Evolutionary conservation across 495 filamentous ascomycete genomes (phyloP).

Genomic region (Aspergillus wentii): DNA sequence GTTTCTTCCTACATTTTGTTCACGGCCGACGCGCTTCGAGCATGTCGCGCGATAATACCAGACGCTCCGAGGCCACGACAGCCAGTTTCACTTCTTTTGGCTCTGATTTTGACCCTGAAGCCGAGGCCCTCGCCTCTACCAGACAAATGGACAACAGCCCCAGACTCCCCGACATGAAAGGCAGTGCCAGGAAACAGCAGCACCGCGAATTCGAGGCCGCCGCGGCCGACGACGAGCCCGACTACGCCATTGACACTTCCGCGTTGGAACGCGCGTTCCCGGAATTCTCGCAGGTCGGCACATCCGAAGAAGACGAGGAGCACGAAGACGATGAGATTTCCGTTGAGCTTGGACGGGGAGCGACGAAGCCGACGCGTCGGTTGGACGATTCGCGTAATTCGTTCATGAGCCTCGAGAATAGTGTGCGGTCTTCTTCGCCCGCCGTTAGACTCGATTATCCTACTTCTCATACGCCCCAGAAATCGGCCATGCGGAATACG

Average conservation of each 20-base stretch:
- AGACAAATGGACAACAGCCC: slow-evolving; percentile 37
- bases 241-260: slow-evolving; percentile 57
- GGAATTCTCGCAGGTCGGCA: slow-evolving; percentile 46
- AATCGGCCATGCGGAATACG: slow-evolving; percentile 20
- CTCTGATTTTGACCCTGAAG: slow-evolving; percentile 49
- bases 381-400: slow-evolving; percentile 41
- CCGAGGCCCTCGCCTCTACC: slow-evolving; percentile 48
- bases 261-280: slow-evolving; percentile 59
- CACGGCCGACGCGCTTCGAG: slow-evolving; percentile 1
- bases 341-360: slow-evolving; percentile 42
- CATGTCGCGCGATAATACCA: slow-evolving; percentile 36
- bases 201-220: slow-evolving; percentile 1
- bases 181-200: slow-evolving; percentile 19
- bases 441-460: slow-evolving; percentile 43
- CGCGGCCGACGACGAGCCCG: slow-evolving; percentile 31
- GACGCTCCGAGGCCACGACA: too few species aligned
- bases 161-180: slow-evolving; percentile 34
- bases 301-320: slow-evolving; percentile 36
- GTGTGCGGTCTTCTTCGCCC: slow-evolving; percentile 42
- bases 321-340: slow-evolving; percentile 32
- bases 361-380: slow-evolving; percentile 26
- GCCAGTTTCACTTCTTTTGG: slow-evolving; percentile 28
- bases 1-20: too few species aligned
- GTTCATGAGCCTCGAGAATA: slow-evolving; percentile 43
- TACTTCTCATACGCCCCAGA: slow-evolving; percentile 36